Base-by-base conservation (phyloP, 139 green algal genomes). In the Parachlorella kessleri region DNA sequence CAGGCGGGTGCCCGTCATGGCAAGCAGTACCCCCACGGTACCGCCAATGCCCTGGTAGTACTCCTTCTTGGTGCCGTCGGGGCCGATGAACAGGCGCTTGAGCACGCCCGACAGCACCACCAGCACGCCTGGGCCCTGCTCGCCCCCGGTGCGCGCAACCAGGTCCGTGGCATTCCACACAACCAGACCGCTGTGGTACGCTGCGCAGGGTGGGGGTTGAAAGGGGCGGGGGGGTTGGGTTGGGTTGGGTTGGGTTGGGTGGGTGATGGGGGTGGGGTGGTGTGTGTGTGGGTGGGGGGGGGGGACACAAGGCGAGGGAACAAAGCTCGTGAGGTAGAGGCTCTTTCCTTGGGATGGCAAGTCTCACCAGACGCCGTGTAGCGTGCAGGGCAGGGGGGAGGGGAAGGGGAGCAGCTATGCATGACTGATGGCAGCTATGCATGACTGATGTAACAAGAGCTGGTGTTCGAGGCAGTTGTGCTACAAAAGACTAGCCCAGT, bases 21-120 rank as follows among this genome's bases (percentile, higher is more conserved):
- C 78, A 28, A 75, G 76, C 37, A 83, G 75, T 21, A 91, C 72
- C 54, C 90, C 90, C 38, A 90, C 59, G 32, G 82, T 64, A 18
- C 89, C 86, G 3, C 89, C 90, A 54, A 77, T 81, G 71, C 79
- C 88, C 70, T 80, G 81, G 83, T 80, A 93, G 81, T 85, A 87
- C 64, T 84, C 75, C 78, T 80, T 64, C 6, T 41, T 54, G 2
- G 39, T 67, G 55, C 63, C 64, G 67, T 81, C 77, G 14, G 48
- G 40, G 30, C 48, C 37, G 37, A 55, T 26, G 38, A 70, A 53
- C 7, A 78, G 3, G n/a, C 64, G 71, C 24, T 82, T 78, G 18
- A 83, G 59, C 4, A 87, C 82, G 14, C 82, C 82, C 4, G 38
- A 55, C 41, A 87, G 42, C n/a, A 87, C 71, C 30, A 83, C 59